Base-by-base conservation (phyloP, 2,329 filamentous ascomycete genomes). In the Zasmidium angulare region DNA sequence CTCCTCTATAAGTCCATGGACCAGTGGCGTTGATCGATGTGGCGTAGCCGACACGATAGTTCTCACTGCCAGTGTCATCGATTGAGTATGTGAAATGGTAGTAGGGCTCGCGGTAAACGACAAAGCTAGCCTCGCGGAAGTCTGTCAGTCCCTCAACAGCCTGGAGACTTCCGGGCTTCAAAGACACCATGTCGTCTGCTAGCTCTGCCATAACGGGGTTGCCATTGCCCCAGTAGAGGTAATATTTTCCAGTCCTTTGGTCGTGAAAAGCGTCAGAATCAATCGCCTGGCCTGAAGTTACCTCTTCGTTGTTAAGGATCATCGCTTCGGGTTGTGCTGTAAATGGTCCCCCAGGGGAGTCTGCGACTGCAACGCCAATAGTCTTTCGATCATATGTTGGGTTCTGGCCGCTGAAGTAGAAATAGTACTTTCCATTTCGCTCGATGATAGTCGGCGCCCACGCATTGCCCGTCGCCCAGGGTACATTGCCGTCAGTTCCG, bases 21-120 rank as follows among this genome's bases (percentile, higher is more conserved):
- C 80, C 80, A 2, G 68, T 61, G 0, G 76, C 65, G 17, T 62
- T 72, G 0, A 69, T 56, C 0, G 74, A 71, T 0, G 79, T 81
- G 0, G 79, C 79, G 49, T 82, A 81, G 2, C 79, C 79, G 2
- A 82, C 74, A 0, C 76, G 74, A 66, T 82, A 82, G 66, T 81
- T 70, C 46, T 75, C 75, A 0, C 76, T 79, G 0, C 78, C 66
- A 0, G 80, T 82, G 60, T 81, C 78, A 58, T 78, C 78, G 57
- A 81, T 79, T 0, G 77, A 80, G 63, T 81, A 82, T 0, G 79
- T 82, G 48, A 81, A 60, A 61, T 82, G 79, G 63, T 81, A 82
- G 9, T 77, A 64, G 0, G 78, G 78, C 1, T 77, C 60, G 20
- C 78, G 76, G 58, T 81, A 79, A 31, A 76, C 74, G 48, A 81